Evolutionary conservation across 2,329 filamentous ascomycete genomes (phyloP), one percentile per base, ranked within the genome.

Genomic region (Neonectria faginata): DNA sequence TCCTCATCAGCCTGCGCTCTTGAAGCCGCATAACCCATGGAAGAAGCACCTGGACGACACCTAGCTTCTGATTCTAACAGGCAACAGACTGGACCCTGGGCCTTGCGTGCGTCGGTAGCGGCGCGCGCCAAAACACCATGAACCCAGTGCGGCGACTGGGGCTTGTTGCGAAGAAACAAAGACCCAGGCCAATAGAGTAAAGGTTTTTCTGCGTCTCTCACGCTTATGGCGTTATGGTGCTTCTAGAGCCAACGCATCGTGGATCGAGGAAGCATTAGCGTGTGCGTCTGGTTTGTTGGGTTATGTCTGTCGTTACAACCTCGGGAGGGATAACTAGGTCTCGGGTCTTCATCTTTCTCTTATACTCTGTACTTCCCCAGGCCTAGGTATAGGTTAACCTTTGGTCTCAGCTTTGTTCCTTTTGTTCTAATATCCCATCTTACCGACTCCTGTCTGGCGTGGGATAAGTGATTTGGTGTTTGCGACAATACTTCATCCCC

Each of bases 181-280:
- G 22, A 27, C 27, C 47, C n/a, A 20, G 47, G 27, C 53, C 36
- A 18, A 22, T 29, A 3, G 36, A 25, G 27, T 25, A 27, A 27
- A 3, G 6, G 33, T 12, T 27, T 41, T 29, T 33, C 14, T 39
- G 14, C 25, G 44, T 44, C 33, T 18, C 39, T 42, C n/a, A 52
- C 56, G 56, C 45, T 59, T 44, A 51, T 47, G 36, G 56, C 45
- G 47, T 52, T 11, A 27, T 36, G 33, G 50, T 14, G 25, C 33
- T n/a, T 61, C 41, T 29, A 25, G 51, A 57, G 45, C 60, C 39
- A 55, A 45, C 53, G 47, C 50, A 47, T 52, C 53, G 53, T 25
- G 39, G 45, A 48, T 53, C 39, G 27, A n/a, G 7, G 39, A 45
- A 10, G 6, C 14, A 11, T 48, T 62, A 53, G 53, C 53, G 60